A percentile compares a stretch with the other conserved stretches of the same genome.
Evolutionary conservation across 1,284 basidiomycete species (phyloP).

Genomic region (Ustilago tritici): DNA sequence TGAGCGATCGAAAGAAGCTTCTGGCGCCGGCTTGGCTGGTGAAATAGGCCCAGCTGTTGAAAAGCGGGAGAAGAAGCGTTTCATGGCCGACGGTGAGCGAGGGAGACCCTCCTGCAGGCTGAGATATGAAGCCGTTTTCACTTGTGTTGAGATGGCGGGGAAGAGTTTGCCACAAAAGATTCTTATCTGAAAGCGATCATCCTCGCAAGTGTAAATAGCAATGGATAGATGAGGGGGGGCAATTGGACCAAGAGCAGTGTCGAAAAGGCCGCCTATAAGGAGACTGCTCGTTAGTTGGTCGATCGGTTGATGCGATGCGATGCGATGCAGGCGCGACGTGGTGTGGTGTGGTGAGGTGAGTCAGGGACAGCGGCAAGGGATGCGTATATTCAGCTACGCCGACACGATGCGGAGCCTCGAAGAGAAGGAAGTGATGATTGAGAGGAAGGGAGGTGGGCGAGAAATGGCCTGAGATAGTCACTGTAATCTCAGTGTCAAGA

Average conservation of each 20-base stretch:
- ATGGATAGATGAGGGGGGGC: neutral
- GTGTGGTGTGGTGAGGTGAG: neutral
- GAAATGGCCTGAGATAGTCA: neutral
- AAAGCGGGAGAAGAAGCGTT: conserved; percentile 60
- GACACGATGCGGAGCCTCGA: conserved; percentile 2
- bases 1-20: conserved; percentile 18
- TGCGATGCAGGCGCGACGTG: neutral
- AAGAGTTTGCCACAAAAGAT: neutral
- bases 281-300: neutral
- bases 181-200: neutral
- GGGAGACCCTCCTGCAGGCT: neutral
- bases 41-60: conserved; percentile 27
- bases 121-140: neutral
- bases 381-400: conserved; percentile 4
- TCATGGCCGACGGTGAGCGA: conserved; percentile 31
- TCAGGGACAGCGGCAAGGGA: neutral
- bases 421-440: neutral
- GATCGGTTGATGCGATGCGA: neutral
- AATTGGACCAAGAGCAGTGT: neutral
- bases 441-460: neutral
- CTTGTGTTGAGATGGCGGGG: neutral
- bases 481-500: neutral
- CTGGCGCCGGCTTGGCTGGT: conserved; percentile 9
- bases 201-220: neutral
- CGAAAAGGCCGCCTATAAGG: neutral